phyloP scores from a whole-genome alignment of 2,329 filamentous ascomycete genomes.

The Aureobasidium sp. region DNA sequence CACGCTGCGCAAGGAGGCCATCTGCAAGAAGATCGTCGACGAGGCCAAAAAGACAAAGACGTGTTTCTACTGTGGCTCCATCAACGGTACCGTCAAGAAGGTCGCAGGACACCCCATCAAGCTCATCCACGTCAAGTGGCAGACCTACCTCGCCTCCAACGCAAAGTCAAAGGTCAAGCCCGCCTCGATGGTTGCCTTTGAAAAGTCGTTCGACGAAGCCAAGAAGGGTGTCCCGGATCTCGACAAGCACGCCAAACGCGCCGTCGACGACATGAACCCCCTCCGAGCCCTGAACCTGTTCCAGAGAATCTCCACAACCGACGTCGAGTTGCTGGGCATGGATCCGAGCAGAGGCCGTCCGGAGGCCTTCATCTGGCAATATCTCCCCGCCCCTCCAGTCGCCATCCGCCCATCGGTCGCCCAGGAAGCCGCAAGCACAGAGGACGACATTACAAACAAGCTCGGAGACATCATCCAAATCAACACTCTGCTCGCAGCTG shows the following conservation, averaged over 20 bases:
- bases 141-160: slow-evolving; percentile 78
- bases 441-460: slow-evolving; percentile 94
- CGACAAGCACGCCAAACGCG: slow-evolving; percentile 84
- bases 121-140: slow-evolving; percentile 87
- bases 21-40: slow-evolving; percentile 81
- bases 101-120: slow-evolving; percentile 74
- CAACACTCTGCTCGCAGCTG: slow-evolving; percentile 76
- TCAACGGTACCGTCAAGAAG: slow-evolving; percentile 91
- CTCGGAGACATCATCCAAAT: slow-evolving; percentile 94
- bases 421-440: slow-evolving; percentile 86
- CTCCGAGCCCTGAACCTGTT: slow-evolving; percentile 84
- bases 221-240: slow-evolving; percentile 71
- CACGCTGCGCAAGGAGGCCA: slow-evolving; percentile 71
- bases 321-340: slow-evolving; percentile 86
- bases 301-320: slow-evolving; percentile 71
- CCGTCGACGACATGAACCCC: slow-evolving; percentile 89
- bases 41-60: slow-evolving; percentile 79
- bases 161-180: slow-evolving; percentile 77
- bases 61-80: slow-evolving; percentile 69
- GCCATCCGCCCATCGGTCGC: slow-evolving; percentile 90
- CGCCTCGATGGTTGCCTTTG: slow-evolving; percentile 71
- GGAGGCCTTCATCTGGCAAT: slow-evolving; percentile 98
- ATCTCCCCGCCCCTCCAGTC: slow-evolving; percentile 84
- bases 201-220: slow-evolving; percentile 73
- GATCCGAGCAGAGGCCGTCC: slow-evolving; percentile 71